Base-by-base conservation (phyloP, 371 early-diverging fungal species). In the Rhizomucor miehei region DNA sequence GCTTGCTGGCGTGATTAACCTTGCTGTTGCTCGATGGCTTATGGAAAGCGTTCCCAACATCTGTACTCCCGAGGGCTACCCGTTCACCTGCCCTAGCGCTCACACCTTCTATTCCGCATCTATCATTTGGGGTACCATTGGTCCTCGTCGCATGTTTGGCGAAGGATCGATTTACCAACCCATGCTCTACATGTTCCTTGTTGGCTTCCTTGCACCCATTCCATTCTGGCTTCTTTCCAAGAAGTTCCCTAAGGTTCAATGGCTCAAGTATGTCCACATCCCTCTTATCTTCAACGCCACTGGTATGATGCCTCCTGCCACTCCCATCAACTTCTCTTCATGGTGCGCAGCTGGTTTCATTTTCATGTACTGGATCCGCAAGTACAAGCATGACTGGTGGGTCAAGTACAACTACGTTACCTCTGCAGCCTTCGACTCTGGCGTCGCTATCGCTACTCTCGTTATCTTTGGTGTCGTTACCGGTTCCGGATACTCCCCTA, bases 391-490 rank as follows among this genome's bases (percentile, higher is more conserved):
- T 25, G 69, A 73, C 1, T 89, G 89, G 89, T 91, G 87, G 80
- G 55, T 67, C 40, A 72, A 83, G 29, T 89, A 87, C 63, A 86
- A 83, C 63, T 89, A 88, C 57, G 76, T 89, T 12, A 72, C 89
- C 6, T 87, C 89, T 6, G 89, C 89, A 5, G 89, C 86, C 1
- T 65, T 89, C 45, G 89, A 89, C 57, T 82, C 86, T n/a, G 91
- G 88, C 24, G 63, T 67, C 8, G 82, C 79, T 9, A 58, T 81
- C 17, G 58, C 71, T 5, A 66, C 65, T 6, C 35, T 86, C 10
- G 46, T 82, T 19, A 79, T 82, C 52, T 83, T 72, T 57, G 77
- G 67, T 52, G 73, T 76, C 25, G 43, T 56, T 1, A 46, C 51
- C 8, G 71, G 73, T 3, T 56, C 61, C 14, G 59, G 56, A 2